Percentiles rank a stretch among this genome's conserved stretches.
Evolutionary conservation across 495 filamentous ascomycete species (phyloP).

Genomic region (Bathelium albidoporum): DNA sequence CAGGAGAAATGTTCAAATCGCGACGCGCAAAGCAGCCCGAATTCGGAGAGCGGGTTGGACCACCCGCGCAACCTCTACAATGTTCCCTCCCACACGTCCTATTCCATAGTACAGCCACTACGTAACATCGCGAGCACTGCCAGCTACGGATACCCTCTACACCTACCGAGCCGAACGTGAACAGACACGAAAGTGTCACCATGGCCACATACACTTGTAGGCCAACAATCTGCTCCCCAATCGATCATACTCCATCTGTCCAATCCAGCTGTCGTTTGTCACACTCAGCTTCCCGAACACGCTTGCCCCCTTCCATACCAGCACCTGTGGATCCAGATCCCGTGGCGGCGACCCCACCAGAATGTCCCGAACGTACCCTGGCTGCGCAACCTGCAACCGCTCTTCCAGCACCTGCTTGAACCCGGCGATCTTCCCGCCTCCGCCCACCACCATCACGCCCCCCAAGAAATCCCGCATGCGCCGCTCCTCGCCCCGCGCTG

Average conservation of each 20-base stretch:
- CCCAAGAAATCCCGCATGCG: conserved; percentile 85
- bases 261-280: conserved; percentile 93
- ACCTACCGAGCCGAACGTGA: too few species aligned
- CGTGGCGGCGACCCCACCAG: conserved; percentile 79
- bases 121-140: too few species aligned
- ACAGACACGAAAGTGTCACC: conserved; percentile 28
- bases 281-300: conserved; percentile 83
- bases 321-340: conserved; percentile 88
- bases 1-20: not conserved
- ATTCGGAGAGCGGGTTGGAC: not conserved
- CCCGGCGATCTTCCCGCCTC: conserved; percentile 67
- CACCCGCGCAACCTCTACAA: not conserved
- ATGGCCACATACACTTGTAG: conserved; percentile 83
- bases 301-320: conserved; percentile 95
- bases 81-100: not conserved
- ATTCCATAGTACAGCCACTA: too few species aligned
- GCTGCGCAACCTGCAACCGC: conserved; percentile 56
- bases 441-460: conserved; percentile 91
- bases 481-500: conserved; percentile 78
- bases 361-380: conserved; percentile 67
- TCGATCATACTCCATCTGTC: conserved; percentile 75
- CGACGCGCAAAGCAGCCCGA: not conserved
- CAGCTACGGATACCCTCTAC: too few species aligned
- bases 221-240: conserved; percentile 68
- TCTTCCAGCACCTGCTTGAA: conserved; percentile 75